Percentiles rank a stretch among this genome's conserved stretches.
phyloP scores from a whole-genome alignment of 202 grass and related monocot species.

The Elaeis oleifera region DNA sequence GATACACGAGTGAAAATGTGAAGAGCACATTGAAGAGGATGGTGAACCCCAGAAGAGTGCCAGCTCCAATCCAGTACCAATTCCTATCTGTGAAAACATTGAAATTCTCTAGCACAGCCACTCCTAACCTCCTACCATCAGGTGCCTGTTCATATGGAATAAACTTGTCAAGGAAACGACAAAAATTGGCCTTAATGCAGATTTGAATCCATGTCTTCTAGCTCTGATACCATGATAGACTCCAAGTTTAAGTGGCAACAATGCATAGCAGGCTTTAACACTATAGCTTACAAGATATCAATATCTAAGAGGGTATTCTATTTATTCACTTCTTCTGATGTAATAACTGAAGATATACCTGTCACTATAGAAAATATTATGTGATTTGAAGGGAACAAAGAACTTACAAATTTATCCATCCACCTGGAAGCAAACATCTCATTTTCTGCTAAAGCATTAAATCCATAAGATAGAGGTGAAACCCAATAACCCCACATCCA shows the following conservation, averaged over 20 bases:
- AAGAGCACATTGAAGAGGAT: constrained; percentile 17
- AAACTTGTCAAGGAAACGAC: constrained; percentile 20
- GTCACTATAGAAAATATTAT: too few species aligned
- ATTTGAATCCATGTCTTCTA: too few species aligned
- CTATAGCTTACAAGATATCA: too few species aligned
- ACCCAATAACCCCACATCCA: constrained; percentile 18
- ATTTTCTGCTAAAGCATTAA: constrained; percentile 20
- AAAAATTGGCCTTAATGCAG: too few species aligned
- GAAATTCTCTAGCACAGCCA: background rate
- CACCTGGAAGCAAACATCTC: constrained; percentile 6
- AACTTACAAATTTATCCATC: constrained; percentile 47
- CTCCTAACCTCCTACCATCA: constrained; percentile 13
- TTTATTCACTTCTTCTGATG: too few species aligned
- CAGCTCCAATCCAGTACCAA: constrained; percentile 20
- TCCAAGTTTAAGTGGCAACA: too few species aligned
- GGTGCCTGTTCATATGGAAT: constrained; percentile 10
- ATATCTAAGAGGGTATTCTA: too few species aligned
- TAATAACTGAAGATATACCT: too few species aligned
- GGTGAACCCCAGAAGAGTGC: constrained; percentile 4
- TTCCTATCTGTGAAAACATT: background rate
- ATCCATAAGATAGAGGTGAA: constrained; percentile 13
- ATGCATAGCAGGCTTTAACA: too few species aligned
- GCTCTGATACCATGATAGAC: too few species aligned
- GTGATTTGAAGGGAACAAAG: too few species aligned
- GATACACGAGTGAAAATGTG: constrained; percentile 1